Evolutionary conservation across 108 stramenopile species (phyloP).

Genomic region (Asterionellopsis glacialis): DNA sequence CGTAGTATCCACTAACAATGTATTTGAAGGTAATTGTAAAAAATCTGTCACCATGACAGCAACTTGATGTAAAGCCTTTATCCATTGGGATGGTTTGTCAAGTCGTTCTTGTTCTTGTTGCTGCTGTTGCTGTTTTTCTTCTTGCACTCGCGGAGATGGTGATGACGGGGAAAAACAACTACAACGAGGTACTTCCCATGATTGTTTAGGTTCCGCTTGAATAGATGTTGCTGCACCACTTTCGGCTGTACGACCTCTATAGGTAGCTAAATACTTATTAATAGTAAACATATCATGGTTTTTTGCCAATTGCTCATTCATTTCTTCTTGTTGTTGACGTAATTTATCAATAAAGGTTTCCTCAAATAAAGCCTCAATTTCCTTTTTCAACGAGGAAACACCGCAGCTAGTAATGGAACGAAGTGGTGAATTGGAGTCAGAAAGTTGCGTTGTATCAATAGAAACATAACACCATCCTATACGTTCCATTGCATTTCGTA

Average conservation of each 20-base stretch:
- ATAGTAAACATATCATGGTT: too few relatives aligned
- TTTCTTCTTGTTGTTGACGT: too few relatives aligned
- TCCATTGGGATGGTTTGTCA: conserved; percentile 8
- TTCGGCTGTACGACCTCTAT: conserved; percentile 43
- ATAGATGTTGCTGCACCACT: conserved; percentile 24
- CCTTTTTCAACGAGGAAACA: too few relatives aligned
- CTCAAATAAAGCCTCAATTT: too few relatives aligned
- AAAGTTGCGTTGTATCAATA: background rate
- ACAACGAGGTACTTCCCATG: conserved; percentile 42
- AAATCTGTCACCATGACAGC: conserved; percentile 21
- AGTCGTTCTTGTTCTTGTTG: conserved; percentile 7
- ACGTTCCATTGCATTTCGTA: background rate
- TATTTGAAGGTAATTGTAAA: conserved; percentile 31
- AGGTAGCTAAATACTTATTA: conserved; percentile 10
- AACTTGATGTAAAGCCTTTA: conserved; percentile 31
- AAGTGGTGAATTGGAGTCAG: background rate
- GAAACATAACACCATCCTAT: background rate
- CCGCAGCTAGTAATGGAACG: background rate
- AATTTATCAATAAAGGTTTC: too few relatives aligned
- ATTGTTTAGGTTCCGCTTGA: conserved; percentile 40
- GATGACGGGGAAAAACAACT: background rate
- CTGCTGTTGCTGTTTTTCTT: background rate
- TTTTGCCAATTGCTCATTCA: too few relatives aligned
- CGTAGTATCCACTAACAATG: conserved; percentile 21
- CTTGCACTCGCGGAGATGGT: too few relatives aligned